Base-by-base conservation (phyloP, 2,329 filamentous ascomycete species). In the Aureobasidium uvarum region DNA sequence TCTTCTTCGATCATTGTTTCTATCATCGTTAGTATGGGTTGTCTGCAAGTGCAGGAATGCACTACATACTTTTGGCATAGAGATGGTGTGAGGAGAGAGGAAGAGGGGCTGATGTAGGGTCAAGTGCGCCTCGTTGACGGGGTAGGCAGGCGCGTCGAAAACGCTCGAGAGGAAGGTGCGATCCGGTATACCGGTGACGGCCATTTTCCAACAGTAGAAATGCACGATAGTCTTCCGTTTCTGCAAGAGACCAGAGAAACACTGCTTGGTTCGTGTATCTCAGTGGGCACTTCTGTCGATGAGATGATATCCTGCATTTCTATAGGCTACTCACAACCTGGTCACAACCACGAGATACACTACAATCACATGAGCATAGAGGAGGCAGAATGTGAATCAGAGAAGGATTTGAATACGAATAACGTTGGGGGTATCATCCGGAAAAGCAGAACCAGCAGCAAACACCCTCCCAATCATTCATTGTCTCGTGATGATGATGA, bases 401-500 rank as follows among this genome's bases (percentile, higher is more conserved):
- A 43, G 39, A 45, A 43, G 8, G 20, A 43, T 45, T 23, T 45
- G 36, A 28, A 58, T 43, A 58, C 54, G 38, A 58, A 58, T 45
- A 45, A 58, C 20, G 31, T 16, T 33, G 14, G 23, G 54, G 54
- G 54, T 45, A 58, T 58, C 54, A 11, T 33, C 20, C 38, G 10
- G 8, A 20, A n/a, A 54, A 54, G 33, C 10, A 36, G 33, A 36
- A 36, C 33, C 33, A 36, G 33, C 33, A 36, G 33, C 33, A 36
- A 36, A 36, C 33, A 10, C 33, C 33, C 33, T 36, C 33, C 33
- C 33, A 36, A 36, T 36, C 33, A 36, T 36, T 58, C 54, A 33
- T 41, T 31, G 23, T 7, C 18, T 58, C 54, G 28, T 45, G 25
- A 13, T 58, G 54, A n/a, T 33, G 56, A 6, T 48, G 13, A 25